Conservation (phyloP, 352 stramenopile species). For the Globisporangium mamillatum region DNA sequence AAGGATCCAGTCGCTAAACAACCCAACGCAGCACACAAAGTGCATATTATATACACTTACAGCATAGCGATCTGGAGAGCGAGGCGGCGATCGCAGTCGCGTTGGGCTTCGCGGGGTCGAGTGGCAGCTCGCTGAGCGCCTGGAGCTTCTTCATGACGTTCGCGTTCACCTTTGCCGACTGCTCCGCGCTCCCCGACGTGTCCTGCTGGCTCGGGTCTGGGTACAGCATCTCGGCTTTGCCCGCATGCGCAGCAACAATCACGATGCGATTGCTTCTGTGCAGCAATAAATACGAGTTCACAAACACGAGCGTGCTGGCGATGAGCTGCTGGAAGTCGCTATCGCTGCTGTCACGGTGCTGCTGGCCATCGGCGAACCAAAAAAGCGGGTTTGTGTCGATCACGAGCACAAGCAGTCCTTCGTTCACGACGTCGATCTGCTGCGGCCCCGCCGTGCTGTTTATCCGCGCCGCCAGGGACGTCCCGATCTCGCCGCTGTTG, state of each 20-base stretch:
- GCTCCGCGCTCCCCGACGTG: slow-evolving; percentile 63
- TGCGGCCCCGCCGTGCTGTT: slow-evolving; percentile 12
- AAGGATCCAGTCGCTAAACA: neutral
- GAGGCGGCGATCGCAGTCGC: slow-evolving; percentile 70
- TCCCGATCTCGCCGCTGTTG: slow-evolving; percentile 14
- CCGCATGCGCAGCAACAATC: slow-evolving; percentile 76
- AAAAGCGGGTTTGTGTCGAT: slow-evolving; percentile 77
- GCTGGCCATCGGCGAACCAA: slow-evolving; percentile 48
- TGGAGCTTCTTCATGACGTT: slow-evolving; percentile 68
- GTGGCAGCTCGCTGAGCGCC: slow-evolving; percentile 42
- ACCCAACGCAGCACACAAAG: neutral
- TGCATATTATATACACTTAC: slow-evolving; percentile 34
- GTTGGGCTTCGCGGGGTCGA: slow-evolving; percentile 56
- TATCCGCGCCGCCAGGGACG: slow-evolving; percentile 17
- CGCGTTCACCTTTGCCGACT: slow-evolving; percentile 69
- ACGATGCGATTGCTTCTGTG: slow-evolving; percentile 85
- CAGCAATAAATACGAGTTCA: slow-evolving; percentile 85
- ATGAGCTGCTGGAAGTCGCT: slow-evolving; percentile 61
- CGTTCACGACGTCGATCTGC: slow-evolving; percentile 17
- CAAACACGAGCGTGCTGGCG: slow-evolving; percentile 76
- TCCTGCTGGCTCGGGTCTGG: slow-evolving; percentile 63
- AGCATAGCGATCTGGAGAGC: slow-evolving; percentile 78
- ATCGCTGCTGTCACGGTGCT: slow-evolving; percentile 26
- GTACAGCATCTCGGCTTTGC: slow-evolving; percentile 71
- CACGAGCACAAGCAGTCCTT: slow-evolving; percentile 76